phyloP scores from a whole-genome alignment of 2,329 filamentous ascomycete species.

The Colletotrichum australisinense region DNA sequence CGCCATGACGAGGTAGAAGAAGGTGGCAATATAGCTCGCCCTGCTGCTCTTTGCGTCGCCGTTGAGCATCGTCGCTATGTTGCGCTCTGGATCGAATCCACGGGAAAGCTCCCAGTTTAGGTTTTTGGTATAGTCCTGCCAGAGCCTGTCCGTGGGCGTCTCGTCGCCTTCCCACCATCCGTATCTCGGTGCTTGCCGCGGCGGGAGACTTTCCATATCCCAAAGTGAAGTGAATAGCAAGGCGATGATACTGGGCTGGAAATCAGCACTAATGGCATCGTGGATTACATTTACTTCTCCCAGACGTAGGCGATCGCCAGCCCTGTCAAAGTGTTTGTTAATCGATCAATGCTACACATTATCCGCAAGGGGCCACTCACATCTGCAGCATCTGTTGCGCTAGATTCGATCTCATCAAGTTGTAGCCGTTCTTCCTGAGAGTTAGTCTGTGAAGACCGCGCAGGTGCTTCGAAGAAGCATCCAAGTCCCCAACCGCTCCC shows the following conservation, averaged over 20 bases:
- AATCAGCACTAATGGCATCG: constrained; percentile 44
- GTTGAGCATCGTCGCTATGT: constrained; percentile 48
- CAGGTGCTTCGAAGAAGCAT: constrained; percentile 56
- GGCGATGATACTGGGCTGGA: constrained; percentile 58
- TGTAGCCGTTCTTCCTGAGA: constrained; percentile 39
- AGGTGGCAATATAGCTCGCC: constrained; percentile 58
- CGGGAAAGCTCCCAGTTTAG: constrained; percentile 51
- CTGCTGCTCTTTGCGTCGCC: constrained; percentile 52
- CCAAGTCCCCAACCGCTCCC: constrained; percentile 56
- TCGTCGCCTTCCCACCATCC: constrained; percentile 51
- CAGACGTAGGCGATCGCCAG: constrained; percentile 52
- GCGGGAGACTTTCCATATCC: constrained; percentile 49
- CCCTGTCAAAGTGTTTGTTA: constrained; percentile 43
- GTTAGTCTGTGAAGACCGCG: constrained; percentile 50
- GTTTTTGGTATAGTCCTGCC: constrained; percentile 50
- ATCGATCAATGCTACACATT: neutral
- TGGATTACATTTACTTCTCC: constrained; percentile 50
- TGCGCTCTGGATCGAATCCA: constrained; percentile 45
- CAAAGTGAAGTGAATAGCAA: constrained; percentile 57
- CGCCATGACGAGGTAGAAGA: constrained; percentile 59
- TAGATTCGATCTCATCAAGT: constrained; percentile 45
- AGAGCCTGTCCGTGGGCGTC: constrained; percentile 48
- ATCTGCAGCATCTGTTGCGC: constrained; percentile 57
- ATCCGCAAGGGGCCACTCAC: constrained; percentile 40
- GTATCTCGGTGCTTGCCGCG: constrained; percentile 48